phyloP scores from a whole-genome alignment of 83 land plant species.

The Diphasiastrum complanatum region DNA sequence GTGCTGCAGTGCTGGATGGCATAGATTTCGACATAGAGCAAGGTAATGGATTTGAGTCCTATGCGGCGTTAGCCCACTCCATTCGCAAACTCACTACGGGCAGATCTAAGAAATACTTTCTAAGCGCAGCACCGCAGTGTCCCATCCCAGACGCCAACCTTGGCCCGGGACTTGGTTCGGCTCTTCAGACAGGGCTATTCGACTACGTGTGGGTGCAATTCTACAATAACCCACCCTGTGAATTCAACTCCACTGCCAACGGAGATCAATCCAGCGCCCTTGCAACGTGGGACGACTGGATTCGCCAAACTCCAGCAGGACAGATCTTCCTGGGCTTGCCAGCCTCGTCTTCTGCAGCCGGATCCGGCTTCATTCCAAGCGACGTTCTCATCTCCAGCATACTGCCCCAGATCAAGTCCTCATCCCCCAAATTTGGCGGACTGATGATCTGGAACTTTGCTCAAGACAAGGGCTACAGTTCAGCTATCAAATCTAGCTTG shows the following conservation, averaged over 20 bases:
- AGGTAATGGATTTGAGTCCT: slow-evolving; percentile 4
- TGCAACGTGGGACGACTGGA: slow-evolving; percentile 27
- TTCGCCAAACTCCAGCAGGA: slow-evolving; percentile 8
- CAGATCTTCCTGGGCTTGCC: slow-evolving; percentile 25
- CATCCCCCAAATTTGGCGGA: slow-evolving; percentile 29
- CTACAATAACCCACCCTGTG: slow-evolving; percentile 37
- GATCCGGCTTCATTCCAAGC: slow-evolving; percentile 26
- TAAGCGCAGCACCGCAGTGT: slow-evolving; percentile 47
- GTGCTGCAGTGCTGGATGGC: slow-evolving; percentile 34
- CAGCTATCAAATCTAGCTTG: slow-evolving; percentile 5
- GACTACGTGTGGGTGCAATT: slow-evolving; percentile 48
- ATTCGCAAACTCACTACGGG: slow-evolving; percentile 8
- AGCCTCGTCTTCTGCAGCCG: slow-evolving; percentile 19
- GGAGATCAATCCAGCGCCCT: slow-evolving; percentile 12
- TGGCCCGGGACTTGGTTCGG: slow-evolving; percentile 11
- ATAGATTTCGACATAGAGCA: slow-evolving; percentile 45
- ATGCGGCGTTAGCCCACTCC: slow-evolving; percentile 29
- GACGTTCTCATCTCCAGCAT: slow-evolving; percentile 22
- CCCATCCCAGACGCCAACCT: slow-evolving; percentile 28
- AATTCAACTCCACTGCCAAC: slow-evolving; percentile 17
- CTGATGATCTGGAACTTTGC: slow-evolving; percentile 35
- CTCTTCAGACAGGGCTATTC: slow-evolving; percentile 29
- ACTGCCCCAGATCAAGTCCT: slow-evolving; percentile 18
- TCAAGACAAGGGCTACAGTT: slow-evolving; percentile 15
- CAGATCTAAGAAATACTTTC: slow-evolving; percentile 14